These are phyloP conservation scores for Platanthera zijinensis DNA, from an alignment of 106 monocot genomes.

Conservation along the genomic window DNA sequence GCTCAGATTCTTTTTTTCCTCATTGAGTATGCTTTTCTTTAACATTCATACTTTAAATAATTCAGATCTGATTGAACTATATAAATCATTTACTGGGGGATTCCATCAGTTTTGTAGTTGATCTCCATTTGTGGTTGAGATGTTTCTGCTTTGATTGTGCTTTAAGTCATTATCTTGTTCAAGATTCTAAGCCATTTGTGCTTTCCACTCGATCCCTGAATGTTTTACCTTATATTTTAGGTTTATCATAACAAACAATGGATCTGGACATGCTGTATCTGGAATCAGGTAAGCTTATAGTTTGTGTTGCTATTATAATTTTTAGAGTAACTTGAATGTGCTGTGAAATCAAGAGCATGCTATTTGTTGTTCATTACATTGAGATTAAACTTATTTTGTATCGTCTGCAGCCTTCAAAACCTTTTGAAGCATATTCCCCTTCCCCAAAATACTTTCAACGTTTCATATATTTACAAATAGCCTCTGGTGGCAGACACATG, in stretches of 20 bases:
- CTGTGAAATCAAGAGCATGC: background rate
- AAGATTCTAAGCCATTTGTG: background rate
- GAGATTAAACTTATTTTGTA: background rate
- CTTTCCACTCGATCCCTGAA: conserved; percentile 4
- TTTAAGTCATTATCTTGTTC: background rate
- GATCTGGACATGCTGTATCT: conserved; percentile 72
- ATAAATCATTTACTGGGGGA: background rate
- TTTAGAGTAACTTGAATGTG: background rate
- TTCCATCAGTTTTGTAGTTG: too few species aligned
- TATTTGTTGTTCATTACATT: background rate
- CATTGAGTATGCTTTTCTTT: background rate
- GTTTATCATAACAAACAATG: conserved; percentile 84
- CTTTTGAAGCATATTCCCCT: background rate
- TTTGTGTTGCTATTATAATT: background rate
- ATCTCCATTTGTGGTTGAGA: background rate
- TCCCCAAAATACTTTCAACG: background rate
- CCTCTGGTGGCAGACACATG: background rate
- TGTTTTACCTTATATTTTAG: conserved; percentile 22
- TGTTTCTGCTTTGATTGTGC: background rate
- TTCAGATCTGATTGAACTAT: background rate
- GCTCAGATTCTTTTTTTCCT: background rate
- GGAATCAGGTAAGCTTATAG: conserved; percentile 49
- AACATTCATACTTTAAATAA: background rate
- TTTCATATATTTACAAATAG: background rate
- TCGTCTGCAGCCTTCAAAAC: background rate